phyloP scores from a whole-genome alignment of 768 basidiomycete species.

The Rossbeevera mucosa region DNA sequence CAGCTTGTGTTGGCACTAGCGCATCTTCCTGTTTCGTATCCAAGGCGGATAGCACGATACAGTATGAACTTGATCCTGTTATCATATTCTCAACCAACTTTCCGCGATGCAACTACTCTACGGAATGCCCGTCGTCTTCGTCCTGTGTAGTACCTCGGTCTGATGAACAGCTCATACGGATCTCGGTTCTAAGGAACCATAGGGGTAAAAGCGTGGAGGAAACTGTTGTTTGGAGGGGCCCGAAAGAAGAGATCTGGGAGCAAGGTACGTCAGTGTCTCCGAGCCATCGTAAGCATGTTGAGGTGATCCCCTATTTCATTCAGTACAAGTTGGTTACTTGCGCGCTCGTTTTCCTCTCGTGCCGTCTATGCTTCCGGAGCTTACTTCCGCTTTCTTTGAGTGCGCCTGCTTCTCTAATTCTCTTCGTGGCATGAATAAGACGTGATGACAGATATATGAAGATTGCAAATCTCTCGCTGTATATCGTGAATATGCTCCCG shows the following conservation, averaged over 20 bases:
- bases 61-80: slow-evolving; percentile 57
- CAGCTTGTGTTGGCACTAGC: slow-evolving; percentile 3
- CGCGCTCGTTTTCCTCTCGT: slow-evolving; percentile 33
- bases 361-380: slow-evolving; percentile 21
- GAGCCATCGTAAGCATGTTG: neutral
- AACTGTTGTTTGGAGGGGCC: slow-evolving; percentile 72
- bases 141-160: slow-evolving; percentile 51
- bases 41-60: slow-evolving; percentile 21
- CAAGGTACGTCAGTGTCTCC: slow-evolving; percentile 44
- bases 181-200: slow-evolving; percentile 36
- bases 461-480: slow-evolving; percentile 71
- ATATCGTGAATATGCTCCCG: slow-evolving; percentile 78
- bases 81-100: slow-evolving; percentile 37
- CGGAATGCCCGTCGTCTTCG: slow-evolving; percentile 35
- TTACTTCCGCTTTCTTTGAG: slow-evolving; percentile 44
- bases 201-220: slow-evolving; percentile 16
- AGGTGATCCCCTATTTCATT: neutral
- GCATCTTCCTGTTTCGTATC: slow-evolving; percentile 44
- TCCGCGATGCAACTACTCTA: slow-evolving; percentile 38
- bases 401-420: slow-evolving; percentile 33
- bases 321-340: slow-evolving; percentile 52
- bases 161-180: slow-evolving; percentile 51
- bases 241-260: slow-evolving; percentile 57
- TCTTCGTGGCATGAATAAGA: neutral
- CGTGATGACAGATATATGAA: slow-evolving; percentile 48